Evolutionary conservation across 2,329 filamentous ascomycete species (phyloP).

Genomic region (Calonectria hongkongensis): DNA sequence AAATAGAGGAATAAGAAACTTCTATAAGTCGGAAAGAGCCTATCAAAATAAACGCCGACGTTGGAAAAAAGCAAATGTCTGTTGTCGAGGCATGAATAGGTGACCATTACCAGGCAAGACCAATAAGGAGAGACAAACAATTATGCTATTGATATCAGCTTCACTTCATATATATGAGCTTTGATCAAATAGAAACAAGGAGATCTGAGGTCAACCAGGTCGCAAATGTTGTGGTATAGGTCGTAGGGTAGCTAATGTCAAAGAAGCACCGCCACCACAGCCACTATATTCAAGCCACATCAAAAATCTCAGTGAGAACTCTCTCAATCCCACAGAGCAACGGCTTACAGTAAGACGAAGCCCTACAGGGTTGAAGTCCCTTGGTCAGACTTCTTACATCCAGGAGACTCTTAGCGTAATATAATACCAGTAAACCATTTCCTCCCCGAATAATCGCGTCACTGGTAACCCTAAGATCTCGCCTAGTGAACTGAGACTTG

Average conservation of each 20-base stretch:
- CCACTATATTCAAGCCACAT: neutral
- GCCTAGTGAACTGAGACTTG: neutral
- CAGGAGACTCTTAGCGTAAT: neutral
- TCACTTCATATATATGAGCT: too few species aligned
- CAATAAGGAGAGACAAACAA: too few species aligned
- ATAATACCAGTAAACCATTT: neutral
- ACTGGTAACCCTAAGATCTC: neutral
- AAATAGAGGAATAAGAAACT: too few species aligned
- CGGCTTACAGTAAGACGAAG: constrained; percentile 22
- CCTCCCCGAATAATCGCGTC: neutral
- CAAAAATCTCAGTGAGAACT: neutral
- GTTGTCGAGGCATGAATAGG: too few species aligned
- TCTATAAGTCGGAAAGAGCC: too few species aligned
- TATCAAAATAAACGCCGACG: too few species aligned
- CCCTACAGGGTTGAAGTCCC: neutral
- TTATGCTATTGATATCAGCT: too few species aligned
- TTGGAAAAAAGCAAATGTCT: too few species aligned
- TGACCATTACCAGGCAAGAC: too few species aligned
- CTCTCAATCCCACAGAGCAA: neutral
- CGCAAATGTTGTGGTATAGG: neutral
- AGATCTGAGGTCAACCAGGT: too few species aligned
- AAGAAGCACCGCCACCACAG: neutral
- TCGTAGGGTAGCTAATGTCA: neutral
- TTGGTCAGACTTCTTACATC: constrained; percentile 7
- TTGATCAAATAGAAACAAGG: too few species aligned